phyloP scores from a whole-genome alignment of 192 early-diverging fungal genomes.

The Dimargaris cristalligena region DNA sequence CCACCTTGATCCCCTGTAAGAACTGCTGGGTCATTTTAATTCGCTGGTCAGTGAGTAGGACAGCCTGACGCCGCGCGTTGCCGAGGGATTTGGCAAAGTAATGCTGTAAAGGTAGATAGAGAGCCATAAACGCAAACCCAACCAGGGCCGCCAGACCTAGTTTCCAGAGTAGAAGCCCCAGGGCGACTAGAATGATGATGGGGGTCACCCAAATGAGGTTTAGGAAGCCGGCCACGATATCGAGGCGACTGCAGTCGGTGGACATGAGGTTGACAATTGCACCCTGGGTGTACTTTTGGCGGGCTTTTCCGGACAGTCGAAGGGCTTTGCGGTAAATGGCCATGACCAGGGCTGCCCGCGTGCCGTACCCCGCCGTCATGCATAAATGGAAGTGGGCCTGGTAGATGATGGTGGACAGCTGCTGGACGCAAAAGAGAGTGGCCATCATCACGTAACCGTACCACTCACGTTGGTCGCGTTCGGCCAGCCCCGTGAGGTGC shows the following conservation, averaged over 20 bases:
- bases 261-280: conserved; percentile 26
- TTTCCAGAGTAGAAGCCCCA: conserved; percentile 10
- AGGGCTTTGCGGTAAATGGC: conserved; percentile 42
- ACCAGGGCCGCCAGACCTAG: conserved; percentile 22
- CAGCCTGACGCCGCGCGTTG: conserved; percentile 13
- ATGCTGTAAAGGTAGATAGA: conserved; percentile 21
- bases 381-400: conserved; percentile 3
- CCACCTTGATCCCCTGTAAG: conserved; percentile 34
- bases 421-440: neutral
- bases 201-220: conserved; percentile 27
- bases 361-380: conserved; percentile 4
- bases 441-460: conserved; percentile 6
- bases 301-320: conserved; percentile 28
- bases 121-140: conserved; percentile 21
- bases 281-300: conserved; percentile 13
- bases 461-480: neutral
- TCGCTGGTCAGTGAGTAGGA: conserved; percentile 38
- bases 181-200: conserved; percentile 9
- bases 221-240: conserved; percentile 26
- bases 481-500: neutral
- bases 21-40: conserved; percentile 49
- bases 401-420: neutral
- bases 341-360: conserved; percentile 28
- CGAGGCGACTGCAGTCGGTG: conserved; percentile 27
- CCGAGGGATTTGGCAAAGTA: conserved; percentile 12